phyloP scores from a whole-genome alignment of 169 alveolate species.

The Eimeria necatrix region DNA sequence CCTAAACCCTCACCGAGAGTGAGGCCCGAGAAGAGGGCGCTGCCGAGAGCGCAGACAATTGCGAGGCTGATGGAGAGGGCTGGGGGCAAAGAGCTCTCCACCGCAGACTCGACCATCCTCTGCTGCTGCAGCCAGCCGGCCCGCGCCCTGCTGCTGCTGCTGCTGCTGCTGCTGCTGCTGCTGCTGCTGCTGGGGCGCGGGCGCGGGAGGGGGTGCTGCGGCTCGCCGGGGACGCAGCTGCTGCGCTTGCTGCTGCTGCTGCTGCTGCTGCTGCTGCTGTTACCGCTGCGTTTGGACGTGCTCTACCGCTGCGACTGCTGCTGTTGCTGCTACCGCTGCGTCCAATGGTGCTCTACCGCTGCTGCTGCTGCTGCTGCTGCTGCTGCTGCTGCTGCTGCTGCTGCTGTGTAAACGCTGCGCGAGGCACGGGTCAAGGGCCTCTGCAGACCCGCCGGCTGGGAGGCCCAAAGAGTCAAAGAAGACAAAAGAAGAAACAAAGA shows the following conservation, averaged over 20 bases:
- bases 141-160: not conserved
- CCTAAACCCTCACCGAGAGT: slow-evolving; percentile 83
- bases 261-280: not conserved
- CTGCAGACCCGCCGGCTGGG: not conserved
- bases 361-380: slow-evolving; percentile 5
- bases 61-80: slow-evolving; percentile 79
- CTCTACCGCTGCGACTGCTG: not conserved
- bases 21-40: slow-evolving; percentile 90
- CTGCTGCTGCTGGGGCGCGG: not conserved
- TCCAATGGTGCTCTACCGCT: not conserved
- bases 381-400: slow-evolving; percentile 11
- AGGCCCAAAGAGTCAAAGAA: not conserved
- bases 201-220: too few species aligned
- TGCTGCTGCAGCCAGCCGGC: not conserved
- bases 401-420: not conserved
- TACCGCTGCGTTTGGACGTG: not conserved
- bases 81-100: slow-evolving; percentile 34
- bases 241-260: not conserved
- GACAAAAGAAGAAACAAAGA: too few species aligned
- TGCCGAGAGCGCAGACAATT: slow-evolving; percentile 82
- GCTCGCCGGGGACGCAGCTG: not conserved
- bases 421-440: not conserved
- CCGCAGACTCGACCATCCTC: slow-evolving; percentile 5
- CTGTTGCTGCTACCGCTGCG: not conserved
- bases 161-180: slow-evolving; percentile 4